Conservation (phyloP, 768 basidiomycete genomes). For the Steccherinum ochraceum region DNA sequence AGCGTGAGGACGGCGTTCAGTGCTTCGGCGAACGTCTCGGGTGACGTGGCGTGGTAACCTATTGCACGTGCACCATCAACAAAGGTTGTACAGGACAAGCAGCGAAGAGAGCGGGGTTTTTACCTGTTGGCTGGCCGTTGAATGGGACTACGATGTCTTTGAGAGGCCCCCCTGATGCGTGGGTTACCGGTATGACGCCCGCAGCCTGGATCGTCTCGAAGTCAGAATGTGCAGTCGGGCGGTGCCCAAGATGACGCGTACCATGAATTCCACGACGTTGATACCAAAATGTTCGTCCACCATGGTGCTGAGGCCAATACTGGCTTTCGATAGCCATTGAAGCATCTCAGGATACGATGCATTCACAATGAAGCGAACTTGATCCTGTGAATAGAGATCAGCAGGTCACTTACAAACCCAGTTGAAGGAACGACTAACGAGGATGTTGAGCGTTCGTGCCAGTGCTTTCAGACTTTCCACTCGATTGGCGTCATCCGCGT, state of each 20-base stretch:
- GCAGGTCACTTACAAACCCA: constrained; percentile 2
- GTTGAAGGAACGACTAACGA: constrained; percentile 36
- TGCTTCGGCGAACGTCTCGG: constrained; percentile 58
- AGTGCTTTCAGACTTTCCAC: constrained; percentile 54
- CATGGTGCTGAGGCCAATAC: constrained; percentile 93
- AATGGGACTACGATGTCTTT: constrained; percentile 87
- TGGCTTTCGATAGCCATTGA: constrained; percentile 63
- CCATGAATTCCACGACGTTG: constrained; percentile 97
- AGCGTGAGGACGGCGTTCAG: constrained; percentile 62
- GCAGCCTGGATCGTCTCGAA: constrained; percentile 90
- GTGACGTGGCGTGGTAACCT: constrained; percentile 77
- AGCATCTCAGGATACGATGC: constrained; percentile 71
- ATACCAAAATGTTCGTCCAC: constrained; percentile 98
- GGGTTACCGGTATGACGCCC: constrained; percentile 85
- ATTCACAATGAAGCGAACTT: constrained; percentile 78
- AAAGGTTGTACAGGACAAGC: not conserved
- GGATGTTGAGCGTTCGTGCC: constrained; percentile 55
- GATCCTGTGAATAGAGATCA: constrained; percentile 35
- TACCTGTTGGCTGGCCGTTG: constrained; percentile 64
- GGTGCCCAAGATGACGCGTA: constrained; percentile 30
- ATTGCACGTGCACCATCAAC: constrained; percentile 6
- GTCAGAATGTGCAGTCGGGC: too few species aligned
- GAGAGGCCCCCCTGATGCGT: constrained; percentile 89
- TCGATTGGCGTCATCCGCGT: constrained; percentile 64
- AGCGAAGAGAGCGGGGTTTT: constrained; percentile 3